Base-by-base conservation (phyloP, 1,284 basidiomycete genomes). In the Amylostereum chailletii region DNA sequence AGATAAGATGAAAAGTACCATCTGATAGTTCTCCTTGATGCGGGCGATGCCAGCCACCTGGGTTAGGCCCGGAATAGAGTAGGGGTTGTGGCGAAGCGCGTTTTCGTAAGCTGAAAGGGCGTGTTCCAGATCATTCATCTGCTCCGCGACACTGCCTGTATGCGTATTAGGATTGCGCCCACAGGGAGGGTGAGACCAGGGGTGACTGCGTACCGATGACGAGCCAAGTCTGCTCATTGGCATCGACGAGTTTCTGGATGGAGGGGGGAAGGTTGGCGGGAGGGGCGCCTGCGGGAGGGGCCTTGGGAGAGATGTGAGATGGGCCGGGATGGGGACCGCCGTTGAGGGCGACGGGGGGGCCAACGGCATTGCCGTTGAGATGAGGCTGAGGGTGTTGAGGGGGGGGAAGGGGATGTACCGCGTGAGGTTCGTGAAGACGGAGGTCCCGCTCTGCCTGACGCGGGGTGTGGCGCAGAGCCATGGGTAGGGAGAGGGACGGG, bases 181-280 rank as follows among this genome's bases (percentile, higher is more conserved):
- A 48, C 48, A 53, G 37, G 51, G 53, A 57, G 36, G 47, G 36
- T 42, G 36, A 34, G 51, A 44, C 34, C 46, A 46, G 50, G 47
- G 45, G 50, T 40, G 60, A 43, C 39, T 48, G 61, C 79, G 48
- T 29, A 90, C 91, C 91, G 65, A 94, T 93, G 58, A 93, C 71
- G 55, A 94, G 77, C 91, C 91, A 94, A 39, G 91, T 94, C 65
- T 90, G 86, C 64, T 94, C 92, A 64, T 94, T 93, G 48, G 91
- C 90, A 37, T 75, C 74, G 29, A 83, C 82, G 46, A 94, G 76
- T 59, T 89, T 88, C 67, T 83, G 78, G 51, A 86, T 79, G 47
- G 81, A 65, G 70, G 52, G 72, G 64, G 46, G 71, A 56, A 50
- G 62, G 53, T 63, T 66, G 41, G 70, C 70, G 30, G 34, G 44